These are phyloP conservation scores for Trypethelium eluteriae DNA, from an alignment of 495 filamentous ascomycete species.

Conservation along the genomic window DNA sequence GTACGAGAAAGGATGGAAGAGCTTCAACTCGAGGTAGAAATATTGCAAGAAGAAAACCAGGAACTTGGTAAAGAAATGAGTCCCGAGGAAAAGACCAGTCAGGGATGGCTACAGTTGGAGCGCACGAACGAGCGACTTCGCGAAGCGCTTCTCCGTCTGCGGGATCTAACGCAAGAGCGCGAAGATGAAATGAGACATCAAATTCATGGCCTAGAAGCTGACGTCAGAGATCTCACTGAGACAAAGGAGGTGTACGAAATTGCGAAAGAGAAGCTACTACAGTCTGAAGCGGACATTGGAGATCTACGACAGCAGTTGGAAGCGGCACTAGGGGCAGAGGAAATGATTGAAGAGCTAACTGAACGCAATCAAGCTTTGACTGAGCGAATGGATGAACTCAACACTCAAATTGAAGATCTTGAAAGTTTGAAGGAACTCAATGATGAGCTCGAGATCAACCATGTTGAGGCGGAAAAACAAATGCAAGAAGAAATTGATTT, in stretches of 20 bases:
- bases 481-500: conserved; percentile 88
- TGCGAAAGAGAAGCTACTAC: conserved; percentile 61
- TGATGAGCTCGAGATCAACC: conserved; percentile 89
- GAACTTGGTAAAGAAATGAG: conserved; percentile 77
- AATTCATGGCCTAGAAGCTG: conserved; percentile 70
- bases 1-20: conserved; percentile 71
- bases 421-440: conserved; percentile 83
- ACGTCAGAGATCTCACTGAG: conserved; percentile 61
- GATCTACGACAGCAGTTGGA: conserved; percentile 89
- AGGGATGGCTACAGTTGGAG: conserved; percentile 88
- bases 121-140: conserved; percentile 79
- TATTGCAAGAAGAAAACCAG: conserved; percentile 78
- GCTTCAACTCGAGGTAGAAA: conserved; percentile 76
- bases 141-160: conserved; percentile 72
- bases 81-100: conserved; percentile 75
- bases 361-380: conserved; percentile 74
- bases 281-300: conserved; percentile 69
- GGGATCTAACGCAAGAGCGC: conserved; percentile 78
- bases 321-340: conserved; percentile 74
- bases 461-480: conserved; percentile 85
- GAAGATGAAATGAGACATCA: conserved; percentile 71
- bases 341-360: conserved; percentile 87
- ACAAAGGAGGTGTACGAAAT: conserved; percentile 64
- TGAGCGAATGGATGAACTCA: conserved; percentile 75
- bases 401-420: conserved; percentile 71